These are phyloP conservation scores for Apiotrichum akiyoshidainum DNA, from an alignment of 1,284 basidiomycete species.

Conservation along the genomic window DNA sequence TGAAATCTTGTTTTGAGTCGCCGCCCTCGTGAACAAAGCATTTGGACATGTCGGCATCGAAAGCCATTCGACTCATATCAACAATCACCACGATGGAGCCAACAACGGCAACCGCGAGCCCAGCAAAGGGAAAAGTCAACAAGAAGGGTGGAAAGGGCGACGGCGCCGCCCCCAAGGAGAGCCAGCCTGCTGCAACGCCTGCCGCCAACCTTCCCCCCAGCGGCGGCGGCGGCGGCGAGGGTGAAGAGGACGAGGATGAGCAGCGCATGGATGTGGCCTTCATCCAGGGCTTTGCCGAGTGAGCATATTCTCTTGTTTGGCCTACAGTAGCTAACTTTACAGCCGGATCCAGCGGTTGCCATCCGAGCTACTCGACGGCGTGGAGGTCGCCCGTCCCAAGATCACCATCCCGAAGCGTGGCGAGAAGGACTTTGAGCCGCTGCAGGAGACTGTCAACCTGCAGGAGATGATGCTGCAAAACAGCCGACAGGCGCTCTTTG, in stretches of 20 bases:
- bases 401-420: constrained; percentile 79
- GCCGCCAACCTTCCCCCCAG: too few species aligned
- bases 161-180: too few species aligned
- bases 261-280: constrained; percentile 30
- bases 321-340: neutral
- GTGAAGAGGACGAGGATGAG: constrained; percentile 35
- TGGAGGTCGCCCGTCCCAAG: constrained; percentile 23
- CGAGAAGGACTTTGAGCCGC: constrained; percentile 94
- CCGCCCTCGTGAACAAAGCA: too few species aligned
- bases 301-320: constrained; percentile 1
- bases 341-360: constrained; percentile 47
- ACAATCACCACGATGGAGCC: too few species aligned
- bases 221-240: neutral
- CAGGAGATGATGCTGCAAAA: constrained; percentile 70
- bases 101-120: too few species aligned
- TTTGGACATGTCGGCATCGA: too few species aligned
- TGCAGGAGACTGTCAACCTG: constrained; percentile 58
- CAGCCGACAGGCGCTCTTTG: constrained; percentile 79
- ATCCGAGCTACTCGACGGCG: constrained; percentile 16
- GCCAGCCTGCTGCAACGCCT: too few species aligned
- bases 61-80: too few species aligned
- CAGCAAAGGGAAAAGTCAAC: too few species aligned
- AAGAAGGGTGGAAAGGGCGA: too few species aligned
- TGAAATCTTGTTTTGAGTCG: too few species aligned
- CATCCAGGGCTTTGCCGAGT: constrained; percentile 40